Evolutionary conservation across 257 asterid species (phyloP).

Genomic region (Misopates orontium): DNA sequence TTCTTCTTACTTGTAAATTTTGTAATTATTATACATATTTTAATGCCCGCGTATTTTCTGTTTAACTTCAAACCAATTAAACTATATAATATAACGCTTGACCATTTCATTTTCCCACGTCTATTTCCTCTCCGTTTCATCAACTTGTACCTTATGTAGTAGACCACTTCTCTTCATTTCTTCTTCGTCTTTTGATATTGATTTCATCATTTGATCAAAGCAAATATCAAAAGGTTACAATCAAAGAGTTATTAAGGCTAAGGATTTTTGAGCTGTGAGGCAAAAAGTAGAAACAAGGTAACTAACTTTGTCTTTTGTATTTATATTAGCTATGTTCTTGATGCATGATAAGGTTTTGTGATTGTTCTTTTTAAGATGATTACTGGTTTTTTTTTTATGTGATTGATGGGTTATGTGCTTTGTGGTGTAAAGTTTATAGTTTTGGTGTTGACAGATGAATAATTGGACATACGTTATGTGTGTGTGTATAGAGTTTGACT

Average conservation of each 20-base stretch:
- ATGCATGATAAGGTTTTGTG: neutral
- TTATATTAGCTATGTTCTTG: neutral
- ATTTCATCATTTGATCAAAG: constrained; percentile 9
- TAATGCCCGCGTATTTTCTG: neutral
- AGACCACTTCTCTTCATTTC: neutral
- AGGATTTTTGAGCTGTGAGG: constrained; percentile 11
- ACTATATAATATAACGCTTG: constrained; percentile 23
- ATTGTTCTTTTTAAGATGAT: too few species aligned
- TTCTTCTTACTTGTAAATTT: constrained; percentile 17
- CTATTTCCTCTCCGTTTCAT: constrained; percentile 12
- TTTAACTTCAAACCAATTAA: neutral
- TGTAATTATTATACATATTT: constrained; percentile 8
- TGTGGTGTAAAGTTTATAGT: constrained; percentile 26
- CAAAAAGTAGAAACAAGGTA: constrained; percentile 29
- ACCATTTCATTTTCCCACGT: constrained; percentile 31
- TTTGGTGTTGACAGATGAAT: constrained; percentile 16
- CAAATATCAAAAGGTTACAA: neutral
- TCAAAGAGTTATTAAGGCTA: neutral
- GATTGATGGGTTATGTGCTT: constrained; percentile 22
- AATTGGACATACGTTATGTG: neutral
- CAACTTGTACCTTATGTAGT: neutral
- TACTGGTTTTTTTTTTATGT: too few species aligned
- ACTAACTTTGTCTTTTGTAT: neutral
- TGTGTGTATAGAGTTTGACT: constrained; percentile 6
- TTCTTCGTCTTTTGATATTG: neutral